Conservation (phyloP, 768 basidiomycete genomes). For the Russula emetica region DNA sequence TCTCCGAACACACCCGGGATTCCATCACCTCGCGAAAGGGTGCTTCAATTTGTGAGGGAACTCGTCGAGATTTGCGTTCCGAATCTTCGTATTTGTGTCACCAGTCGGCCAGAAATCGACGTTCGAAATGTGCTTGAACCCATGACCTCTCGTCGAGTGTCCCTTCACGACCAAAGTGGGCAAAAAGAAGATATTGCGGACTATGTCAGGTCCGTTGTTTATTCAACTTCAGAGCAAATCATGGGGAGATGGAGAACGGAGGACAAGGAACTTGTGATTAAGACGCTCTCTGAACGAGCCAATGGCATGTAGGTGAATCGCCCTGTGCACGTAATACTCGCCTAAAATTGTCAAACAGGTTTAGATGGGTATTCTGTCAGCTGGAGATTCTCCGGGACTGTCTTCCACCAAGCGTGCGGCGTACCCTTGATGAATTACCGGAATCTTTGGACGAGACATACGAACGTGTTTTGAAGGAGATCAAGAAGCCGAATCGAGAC, state of each 20-base stretch:
- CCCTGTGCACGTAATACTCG: not conserved
- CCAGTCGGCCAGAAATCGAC: not conserved
- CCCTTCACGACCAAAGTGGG: not conserved
- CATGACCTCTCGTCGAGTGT: not conserved
- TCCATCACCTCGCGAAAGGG: not conserved
- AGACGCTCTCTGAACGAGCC: not conserved
- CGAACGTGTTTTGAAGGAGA: not conserved
- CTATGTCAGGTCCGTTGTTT: not conserved
- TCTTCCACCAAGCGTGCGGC: not conserved
- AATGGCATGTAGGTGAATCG: not conserved
- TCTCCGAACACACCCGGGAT: not conserved
- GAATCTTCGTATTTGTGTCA: constrained; percentile 1
- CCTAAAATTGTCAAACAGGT: not conserved
- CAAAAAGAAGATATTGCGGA: not conserved
- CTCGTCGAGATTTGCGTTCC: not conserved
- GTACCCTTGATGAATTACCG: not conserved
- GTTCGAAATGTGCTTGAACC: not conserved
- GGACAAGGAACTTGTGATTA: not conserved
- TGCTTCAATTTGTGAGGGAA: not conserved
- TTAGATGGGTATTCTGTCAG: not conserved
- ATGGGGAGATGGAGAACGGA: not conserved
- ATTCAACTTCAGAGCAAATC: not conserved
- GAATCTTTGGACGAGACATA: constrained; percentile 3
- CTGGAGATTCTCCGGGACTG: not conserved
- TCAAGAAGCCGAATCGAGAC: not conserved